Conservation (phyloP, 169 alveolate genomes). For the Cystoisospora suis region DNA sequence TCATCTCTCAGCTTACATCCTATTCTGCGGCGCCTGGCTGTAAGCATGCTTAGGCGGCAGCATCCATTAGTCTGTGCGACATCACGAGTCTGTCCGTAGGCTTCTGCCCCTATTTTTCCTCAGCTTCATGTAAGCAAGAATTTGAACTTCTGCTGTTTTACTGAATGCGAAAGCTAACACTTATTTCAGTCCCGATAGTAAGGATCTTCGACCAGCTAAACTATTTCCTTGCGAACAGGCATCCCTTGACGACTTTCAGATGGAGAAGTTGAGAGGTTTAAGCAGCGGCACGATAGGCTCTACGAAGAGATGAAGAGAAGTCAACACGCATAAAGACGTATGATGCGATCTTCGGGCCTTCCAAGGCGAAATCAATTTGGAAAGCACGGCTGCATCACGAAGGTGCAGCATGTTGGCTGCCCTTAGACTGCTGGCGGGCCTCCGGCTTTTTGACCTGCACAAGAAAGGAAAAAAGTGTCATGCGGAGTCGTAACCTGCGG, state of each 20-base stretch:
- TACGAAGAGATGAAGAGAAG: constrained; percentile 50
- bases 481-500: too few species aligned
- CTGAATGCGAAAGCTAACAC: background rate
- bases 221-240: background rate
- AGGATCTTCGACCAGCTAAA: background rate
- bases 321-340: constrained; percentile 59
- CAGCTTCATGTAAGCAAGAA: constrained; percentile 64
- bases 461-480: too few species aligned
- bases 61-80: background rate
- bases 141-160: background rate
- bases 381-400: too few species aligned
- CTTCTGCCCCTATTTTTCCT: constrained; percentile 81
- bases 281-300: constrained; percentile 51
- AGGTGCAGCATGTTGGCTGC: too few species aligned
- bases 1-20: constrained; percentile 85
- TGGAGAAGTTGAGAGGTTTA: constrained; percentile 51
- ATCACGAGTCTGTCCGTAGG: constrained; percentile 46
- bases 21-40: constrained; percentile 82
- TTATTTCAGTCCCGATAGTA: constrained; percentile 61
- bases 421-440: too few species aligned
- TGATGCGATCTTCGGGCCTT: too few species aligned
- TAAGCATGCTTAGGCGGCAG: background rate
- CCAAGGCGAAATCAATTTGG: too few species aligned
- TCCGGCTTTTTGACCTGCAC: too few species aligned
- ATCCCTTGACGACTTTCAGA: constrained; percentile 45